phyloP scores from a whole-genome alignment of 768 basidiomycete species.

The Sporobolomyces phaffii region DNA sequence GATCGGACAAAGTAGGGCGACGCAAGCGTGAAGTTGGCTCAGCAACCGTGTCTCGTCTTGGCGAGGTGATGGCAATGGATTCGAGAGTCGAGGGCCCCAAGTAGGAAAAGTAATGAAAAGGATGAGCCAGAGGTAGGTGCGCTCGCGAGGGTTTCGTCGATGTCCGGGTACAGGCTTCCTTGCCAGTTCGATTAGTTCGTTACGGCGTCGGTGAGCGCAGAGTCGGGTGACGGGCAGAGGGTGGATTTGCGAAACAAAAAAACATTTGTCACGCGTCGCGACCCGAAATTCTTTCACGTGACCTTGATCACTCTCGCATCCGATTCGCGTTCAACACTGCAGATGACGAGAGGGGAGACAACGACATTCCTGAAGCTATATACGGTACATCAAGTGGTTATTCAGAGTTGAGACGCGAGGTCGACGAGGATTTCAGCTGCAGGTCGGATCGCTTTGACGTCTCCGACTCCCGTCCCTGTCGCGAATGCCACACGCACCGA shows the following conservation, averaged over 20 bases:
- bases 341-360: too few relatives aligned
- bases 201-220: background rate
- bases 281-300: background rate
- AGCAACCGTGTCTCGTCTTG: too few relatives aligned
- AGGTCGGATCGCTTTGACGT: constrained; percentile 52
- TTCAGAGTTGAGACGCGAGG: background rate
- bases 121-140: background rate
- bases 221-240: background rate
- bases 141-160: background rate
- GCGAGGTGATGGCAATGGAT: too few relatives aligned
- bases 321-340: too few relatives aligned
- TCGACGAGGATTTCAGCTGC: constrained; percentile 30
- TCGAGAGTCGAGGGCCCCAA: too few relatives aligned
- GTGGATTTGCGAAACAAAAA: background rate
- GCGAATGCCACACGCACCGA: background rate
- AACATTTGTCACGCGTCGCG: background rate
- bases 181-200: background rate
- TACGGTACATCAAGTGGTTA: background rate
- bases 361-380: too few relatives aligned
- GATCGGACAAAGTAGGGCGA: too few relatives aligned
- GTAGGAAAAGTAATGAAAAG: background rate
- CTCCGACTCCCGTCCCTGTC: constrained; percentile 53
- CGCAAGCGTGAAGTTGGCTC: constrained; percentile 1
- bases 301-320: too few relatives aligned
- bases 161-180: background rate